These are phyloP conservation scores for Leucosporidium yakuticum DNA, from an alignment of 768 basidiomycete genomes.

Conservation along the genomic window DNA sequence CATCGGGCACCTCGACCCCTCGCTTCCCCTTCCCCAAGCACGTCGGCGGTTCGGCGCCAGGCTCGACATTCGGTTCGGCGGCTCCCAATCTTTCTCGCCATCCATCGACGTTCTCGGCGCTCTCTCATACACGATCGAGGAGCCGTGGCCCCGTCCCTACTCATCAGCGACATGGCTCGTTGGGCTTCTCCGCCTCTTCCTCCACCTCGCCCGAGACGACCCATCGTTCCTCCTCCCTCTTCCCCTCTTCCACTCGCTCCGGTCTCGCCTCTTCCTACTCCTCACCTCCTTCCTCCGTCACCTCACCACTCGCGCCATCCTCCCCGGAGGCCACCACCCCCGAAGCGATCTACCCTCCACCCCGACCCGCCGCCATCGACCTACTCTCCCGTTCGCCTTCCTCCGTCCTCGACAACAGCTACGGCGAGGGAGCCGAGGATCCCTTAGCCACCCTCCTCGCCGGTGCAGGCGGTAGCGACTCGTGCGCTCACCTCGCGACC, in stretches of 20 bases:
- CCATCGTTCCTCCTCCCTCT: conserved; percentile 4
- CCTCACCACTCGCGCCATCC: conserved; percentile 1
- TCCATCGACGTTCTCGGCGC: no score
- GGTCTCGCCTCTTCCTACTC: conserved; percentile 6
- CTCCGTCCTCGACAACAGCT: conserved; percentile 20
- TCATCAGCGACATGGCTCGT: no score
- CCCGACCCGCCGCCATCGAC: conserved; percentile 26
- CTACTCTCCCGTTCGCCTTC: conserved; percentile 33
- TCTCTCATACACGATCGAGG: no score
- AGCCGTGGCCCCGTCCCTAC: no score
- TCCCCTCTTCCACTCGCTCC: conserved; percentile 6
- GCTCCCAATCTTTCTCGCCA: no score
- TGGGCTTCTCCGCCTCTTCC: conserved; percentile 5
- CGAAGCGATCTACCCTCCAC: neutral
- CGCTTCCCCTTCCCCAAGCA: conserved; percentile 25
- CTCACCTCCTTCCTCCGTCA: conserved; percentile 4
- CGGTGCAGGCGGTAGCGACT: conserved; percentile 53
- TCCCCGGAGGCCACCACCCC: neutral
- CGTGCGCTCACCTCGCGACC: conserved; percentile 76
- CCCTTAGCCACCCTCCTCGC: conserved; percentile 54
- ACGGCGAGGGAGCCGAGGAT: conserved; percentile 17
- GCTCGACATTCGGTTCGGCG: no score
- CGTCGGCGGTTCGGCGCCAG: no score
- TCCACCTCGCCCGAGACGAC: conserved; percentile 34
- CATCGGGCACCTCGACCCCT: conserved; percentile 19